Base-by-base conservation (phyloP, 2,329 filamentous ascomycete species). In the Sclerotinia sclerotiorum region DNA sequence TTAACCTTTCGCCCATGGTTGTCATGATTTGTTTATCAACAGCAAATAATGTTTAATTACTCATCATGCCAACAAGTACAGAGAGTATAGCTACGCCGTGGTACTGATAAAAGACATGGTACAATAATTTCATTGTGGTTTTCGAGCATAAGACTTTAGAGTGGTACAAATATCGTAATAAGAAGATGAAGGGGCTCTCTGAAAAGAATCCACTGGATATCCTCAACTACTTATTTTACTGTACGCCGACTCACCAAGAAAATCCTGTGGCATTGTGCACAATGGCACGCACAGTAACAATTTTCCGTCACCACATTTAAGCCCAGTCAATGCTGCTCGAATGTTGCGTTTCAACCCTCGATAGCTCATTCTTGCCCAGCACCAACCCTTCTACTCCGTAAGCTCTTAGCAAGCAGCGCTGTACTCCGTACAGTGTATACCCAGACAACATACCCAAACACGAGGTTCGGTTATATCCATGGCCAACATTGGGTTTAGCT, bases 371-470 rank as follows among this genome's bases (percentile, higher is more conserved):
- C 46, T 13, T 62, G 24, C 46, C 29, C n/a, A 56, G 13, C 15
- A 42, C 39, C 39, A 42, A 42, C 39, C 35, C 54, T 56, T 56
- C 29, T 56, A 42, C 39, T 42, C 13, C 15, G 39, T 42, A 56
- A 55, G 52, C 21, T 48, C 44, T 46, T 48, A 32, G 19, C 19
- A 15, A 60, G 42, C 42, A 32, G 19, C 19, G 21, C 55, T 5
- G 35, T 39, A 39, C 19, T 21, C 55, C 10, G 35, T 39, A 39
- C 10, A 39, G 32, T 63, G 8, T 21, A 51, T 35, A 5, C 32
- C 44, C 29, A 39, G 44, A 48, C 54, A 51, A 82, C 80, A 68
- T 73, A 68, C 70, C 71, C 58, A 62, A 60, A 62, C 65, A 67
- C 56, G 56, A 61, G 56, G 56, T 48, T 67, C 65, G 65, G 58